Percentiles rank a stretch among this genome's conserved stretches.
Evolutionary conservation across 2,329 filamentous ascomycete genomes (phyloP).

Genomic region (Fusarium sp.): DNA sequence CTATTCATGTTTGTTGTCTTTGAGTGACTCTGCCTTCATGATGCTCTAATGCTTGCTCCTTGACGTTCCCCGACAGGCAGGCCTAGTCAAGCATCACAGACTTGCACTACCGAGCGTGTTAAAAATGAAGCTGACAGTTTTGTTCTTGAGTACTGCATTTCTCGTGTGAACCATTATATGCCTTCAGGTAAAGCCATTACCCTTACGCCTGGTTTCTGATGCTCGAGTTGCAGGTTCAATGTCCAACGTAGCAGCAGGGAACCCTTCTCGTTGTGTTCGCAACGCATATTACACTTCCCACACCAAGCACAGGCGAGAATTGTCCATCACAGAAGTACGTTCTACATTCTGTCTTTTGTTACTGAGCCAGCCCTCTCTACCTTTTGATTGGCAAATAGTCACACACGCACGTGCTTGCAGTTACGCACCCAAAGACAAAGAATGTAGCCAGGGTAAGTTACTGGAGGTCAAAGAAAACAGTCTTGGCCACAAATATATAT

Average conservation of each 20-base stretch:
- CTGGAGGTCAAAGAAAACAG: neutral
- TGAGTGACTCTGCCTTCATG: neutral
- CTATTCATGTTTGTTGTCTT: neutral
- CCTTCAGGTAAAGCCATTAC: neutral
- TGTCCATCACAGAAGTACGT: neutral
- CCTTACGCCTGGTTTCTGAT: neutral
- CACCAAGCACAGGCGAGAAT: neutral
- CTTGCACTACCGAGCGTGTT: neutral
- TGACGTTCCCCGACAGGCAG: accelerated
- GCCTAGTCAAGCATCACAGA: neutral
- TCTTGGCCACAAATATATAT: neutral
- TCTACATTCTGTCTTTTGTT: neutral
- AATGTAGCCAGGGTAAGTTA: neutral
- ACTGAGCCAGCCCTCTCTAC: neutral
- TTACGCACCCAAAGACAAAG: neutral
- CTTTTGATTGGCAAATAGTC: neutral
- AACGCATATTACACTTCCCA: neutral
- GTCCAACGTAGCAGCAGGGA: neutral
- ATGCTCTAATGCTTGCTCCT: neutral
- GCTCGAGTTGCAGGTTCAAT: neutral
- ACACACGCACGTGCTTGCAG: too few species aligned
- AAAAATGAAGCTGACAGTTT: neutral
- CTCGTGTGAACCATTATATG: neutral
- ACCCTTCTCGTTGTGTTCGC: neutral
- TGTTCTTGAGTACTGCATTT: neutral